A percentile compares a stretch with the other conserved stretches of the same genome.
Evolutionary conservation across 202 grass and related monocot genomes (phyloP).

Genomic region (Brachypodium distachyon): DNA sequence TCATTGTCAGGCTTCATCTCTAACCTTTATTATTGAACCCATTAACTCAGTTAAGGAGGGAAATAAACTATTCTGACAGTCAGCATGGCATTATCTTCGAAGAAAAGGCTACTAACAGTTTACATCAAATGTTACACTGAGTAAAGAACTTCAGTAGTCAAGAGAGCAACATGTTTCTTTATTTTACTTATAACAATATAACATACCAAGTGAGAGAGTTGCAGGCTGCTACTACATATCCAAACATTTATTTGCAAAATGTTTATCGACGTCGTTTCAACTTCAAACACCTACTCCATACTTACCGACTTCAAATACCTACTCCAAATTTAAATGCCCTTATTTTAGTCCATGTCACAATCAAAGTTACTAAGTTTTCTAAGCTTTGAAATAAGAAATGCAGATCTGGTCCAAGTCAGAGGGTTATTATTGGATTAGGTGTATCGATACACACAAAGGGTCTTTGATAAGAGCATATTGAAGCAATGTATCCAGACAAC

Average conservation of each 20-base stretch:
- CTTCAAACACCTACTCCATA: conserved; percentile 7
- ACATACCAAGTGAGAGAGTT: neutral
- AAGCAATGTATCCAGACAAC: neutral
- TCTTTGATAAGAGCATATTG: neutral
- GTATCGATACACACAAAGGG: neutral
- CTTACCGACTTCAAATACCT: conserved; percentile 21
- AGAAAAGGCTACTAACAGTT: conserved; percentile 5
- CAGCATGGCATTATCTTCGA: neutral
- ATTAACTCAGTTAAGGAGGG: neutral
- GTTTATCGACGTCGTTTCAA: conserved; percentile 2
- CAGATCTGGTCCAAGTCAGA: neutral
- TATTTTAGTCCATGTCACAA: conserved; percentile 19
- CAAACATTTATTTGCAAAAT: neutral
- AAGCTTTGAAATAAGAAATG: neutral
- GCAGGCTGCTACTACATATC: neutral
- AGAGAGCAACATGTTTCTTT: neutral
- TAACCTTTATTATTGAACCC: neutral
- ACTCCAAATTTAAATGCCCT: neutral
- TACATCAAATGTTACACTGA: neutral
- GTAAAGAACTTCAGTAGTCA: neutral
- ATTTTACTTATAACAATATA: neutral
- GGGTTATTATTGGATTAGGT: conserved; percentile 33
- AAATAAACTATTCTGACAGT: neutral
- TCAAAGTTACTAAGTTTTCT: conserved; percentile 23
- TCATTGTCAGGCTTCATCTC: neutral